Base-by-base conservation (phyloP, 495 filamentous ascomycete genomes). In the Podospora pseudocomata region DNA sequence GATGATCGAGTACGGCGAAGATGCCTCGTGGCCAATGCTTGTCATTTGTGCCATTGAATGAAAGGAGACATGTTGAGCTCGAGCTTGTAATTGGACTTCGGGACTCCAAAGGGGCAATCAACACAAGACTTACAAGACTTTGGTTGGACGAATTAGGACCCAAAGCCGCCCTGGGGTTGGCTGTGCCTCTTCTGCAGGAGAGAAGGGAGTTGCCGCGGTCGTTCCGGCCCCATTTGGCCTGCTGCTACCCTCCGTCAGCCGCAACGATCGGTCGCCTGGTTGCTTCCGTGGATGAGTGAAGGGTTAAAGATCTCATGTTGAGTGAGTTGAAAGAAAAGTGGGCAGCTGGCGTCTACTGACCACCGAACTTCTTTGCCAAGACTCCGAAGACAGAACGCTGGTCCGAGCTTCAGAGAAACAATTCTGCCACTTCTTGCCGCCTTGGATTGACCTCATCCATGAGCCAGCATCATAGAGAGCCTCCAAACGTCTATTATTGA, bases 351-450 rank as follows among this genome's bases (percentile, higher is more conserved):
- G 20, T 0, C 18, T 16, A 9, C 23, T 20, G 56, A 20, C 9
- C n/a, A 20, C 56, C 56, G 2, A 18, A 16, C 26, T 13, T 20
- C 27, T 61, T 7, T 18, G 59, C 59, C 59, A 61, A 61, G 59
- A 59, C 19, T 20, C 15, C 26, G 7, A 62, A 4, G n/a, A n/a
- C n/a, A 55, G 63, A 65, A 60, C 67, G 59, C 20, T 57, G 39
- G 19, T 62, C 44, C 57, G 44, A 63, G 67, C 23, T n/a, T 20
- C 28, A 26, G 5, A 7, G 60, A 19, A 5, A 28, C 9, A 11
- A 19, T 53, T 70, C 66, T 73, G 71, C 71, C 71, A 34, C 20
- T 5, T 26, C 54, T 32, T 60, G 63, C 71, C 68, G 71, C 71
- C 63, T 67, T 70, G 28, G n/a, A 55, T 66, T 67, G 59, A 70